Conservation (phyloP, 1,284 basidiomycete genomes). For the Erythrobasidium hasegawianum region DNA sequence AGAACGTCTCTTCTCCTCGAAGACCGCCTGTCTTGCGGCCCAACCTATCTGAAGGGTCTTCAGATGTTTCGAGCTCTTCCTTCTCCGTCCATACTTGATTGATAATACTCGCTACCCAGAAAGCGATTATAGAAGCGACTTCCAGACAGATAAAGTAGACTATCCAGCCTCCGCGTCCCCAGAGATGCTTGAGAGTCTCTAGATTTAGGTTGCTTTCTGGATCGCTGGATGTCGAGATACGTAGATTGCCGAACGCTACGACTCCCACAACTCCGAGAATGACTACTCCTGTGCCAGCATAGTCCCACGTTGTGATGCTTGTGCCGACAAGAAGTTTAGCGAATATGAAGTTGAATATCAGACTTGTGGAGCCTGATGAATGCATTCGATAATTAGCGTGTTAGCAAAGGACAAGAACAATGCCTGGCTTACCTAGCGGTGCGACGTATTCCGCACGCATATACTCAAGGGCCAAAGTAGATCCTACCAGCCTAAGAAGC, state of each 20-base stretch:
- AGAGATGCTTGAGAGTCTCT: constrained; percentile 65
- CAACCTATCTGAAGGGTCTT: constrained; percentile 37
- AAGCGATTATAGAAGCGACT: constrained; percentile 58
- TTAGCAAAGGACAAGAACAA: constrained; percentile 20
- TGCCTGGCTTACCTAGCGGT: too few species aligned
- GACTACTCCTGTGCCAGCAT: constrained; percentile 74
- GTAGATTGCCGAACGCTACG: constrained; percentile 68
- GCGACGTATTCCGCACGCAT: constrained; percentile 60
- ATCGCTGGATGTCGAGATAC: constrained; percentile 47
- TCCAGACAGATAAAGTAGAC: constrained; percentile 77
- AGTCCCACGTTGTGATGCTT: constrained; percentile 65
- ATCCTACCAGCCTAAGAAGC: constrained; percentile 69
- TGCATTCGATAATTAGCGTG: constrained; percentile 18
- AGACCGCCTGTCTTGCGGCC: constrained; percentile 55
- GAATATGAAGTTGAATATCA: constrained; percentile 84
- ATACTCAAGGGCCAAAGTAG: constrained; percentile 76
- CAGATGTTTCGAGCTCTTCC: constrained; percentile 24
- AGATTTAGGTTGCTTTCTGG: constrained; percentile 43
- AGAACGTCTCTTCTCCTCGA: too few species aligned
- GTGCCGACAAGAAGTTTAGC: constrained; percentile 65
- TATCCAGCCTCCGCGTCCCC: constrained; percentile 80
- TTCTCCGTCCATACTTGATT: constrained; percentile 39
- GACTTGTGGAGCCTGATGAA: constrained; percentile 60
- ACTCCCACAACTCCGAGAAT: constrained; percentile 75
- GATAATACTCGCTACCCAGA: constrained; percentile 41